Evolutionary conservation across 179 eudicot genomes (phyloP).

Genomic region (Spinacia oleracea): DNA sequence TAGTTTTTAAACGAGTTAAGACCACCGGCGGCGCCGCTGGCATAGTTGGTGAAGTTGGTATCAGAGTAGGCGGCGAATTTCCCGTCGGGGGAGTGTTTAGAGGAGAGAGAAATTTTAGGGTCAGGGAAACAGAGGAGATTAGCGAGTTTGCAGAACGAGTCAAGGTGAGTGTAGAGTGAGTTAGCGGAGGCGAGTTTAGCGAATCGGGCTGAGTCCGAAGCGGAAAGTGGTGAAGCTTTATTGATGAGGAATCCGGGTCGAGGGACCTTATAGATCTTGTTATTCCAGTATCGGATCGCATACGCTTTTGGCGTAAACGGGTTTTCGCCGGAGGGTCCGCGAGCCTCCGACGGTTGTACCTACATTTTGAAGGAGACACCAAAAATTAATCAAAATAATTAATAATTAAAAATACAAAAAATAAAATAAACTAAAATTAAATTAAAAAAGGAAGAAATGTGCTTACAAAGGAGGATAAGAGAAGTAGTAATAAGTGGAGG

Average conservation of each 20-base stretch:
- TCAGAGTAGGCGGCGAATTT: slow-evolving; percentile 54
- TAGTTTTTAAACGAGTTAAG: slow-evolving; percentile 61
- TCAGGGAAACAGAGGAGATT: slow-evolving; percentile 58
- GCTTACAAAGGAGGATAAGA: slow-evolving; percentile 42
- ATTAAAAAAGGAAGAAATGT: neutral
- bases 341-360: slow-evolving; percentile 16
- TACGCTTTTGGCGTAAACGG: slow-evolving; percentile 69
- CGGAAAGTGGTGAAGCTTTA: slow-evolving; percentile 66
- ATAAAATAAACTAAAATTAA: neutral
- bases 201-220: slow-evolving; percentile 53
- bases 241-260: slow-evolving; percentile 57
- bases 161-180: slow-evolving; percentile 48
- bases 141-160: slow-evolving; percentile 69
- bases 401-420: neutral
- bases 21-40: slow-evolving; percentile 53
- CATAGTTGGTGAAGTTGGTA: slow-evolving; percentile 68
- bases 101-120: neutral
- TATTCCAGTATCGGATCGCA: slow-evolving; percentile 74
- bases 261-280: slow-evolving; percentile 70
- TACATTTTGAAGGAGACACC: slow-evolving; percentile 1
- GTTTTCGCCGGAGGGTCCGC: slow-evolving; percentile 34
- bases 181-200: slow-evolving; percentile 52
- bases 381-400: neutral
- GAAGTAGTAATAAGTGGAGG: slow-evolving; percentile 17
- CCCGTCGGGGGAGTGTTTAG: slow-evolving; percentile 42